Evolutionary conservation across 176 grass and related monocot species (phyloP), one percentile per base, ranked within the genome.

Genomic region (Zea mays): DNA sequence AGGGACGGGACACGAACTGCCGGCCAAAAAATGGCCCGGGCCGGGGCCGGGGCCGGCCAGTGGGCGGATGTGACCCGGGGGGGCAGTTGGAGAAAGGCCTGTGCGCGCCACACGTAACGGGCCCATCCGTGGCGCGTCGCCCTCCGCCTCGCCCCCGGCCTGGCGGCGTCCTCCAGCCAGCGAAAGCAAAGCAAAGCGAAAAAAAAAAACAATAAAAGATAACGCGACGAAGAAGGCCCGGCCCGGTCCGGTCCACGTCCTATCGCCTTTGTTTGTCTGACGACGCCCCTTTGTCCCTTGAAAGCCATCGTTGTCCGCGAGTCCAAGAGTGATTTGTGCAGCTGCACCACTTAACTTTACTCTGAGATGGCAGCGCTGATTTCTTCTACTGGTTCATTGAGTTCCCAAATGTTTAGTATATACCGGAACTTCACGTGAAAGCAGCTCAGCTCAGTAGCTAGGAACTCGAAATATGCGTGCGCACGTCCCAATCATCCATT

Each of bases 41-140:
- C 33, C 16, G n/a, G 36, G 36, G 67, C 9, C 67, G 63, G 17
- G 16, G 6, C 7, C 17, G 52, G 16, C 15, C 51, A 55, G 14
- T 54, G 50, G 50, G 50, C 50, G 51, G 82, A 81, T 85, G 82
- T 77, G 82, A 79, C 49, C 48, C 72, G 88, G 73, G 88, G 76
- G 85, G 73, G 88, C 79, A 75, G 65, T 78, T 86, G 87, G 11
- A 21, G 46, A 47, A 47, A 82, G 78, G 46, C 49, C 73, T 90
- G 87, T 90, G 85, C 43, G 71, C 50, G 79, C 74, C 87, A 86
- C 93, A 92, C 82, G 87, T 63, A 37, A 73, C 68, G 55, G 63
- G 66, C 2, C 19, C 56, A 56, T 54, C 58, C 41, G 52, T 19
- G 16, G 16, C 52, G 52, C n/a, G 15, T 58, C 62, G 35, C 33